Percentiles rank a stretch among this genome's conserved stretches.
These are phyloP conservation scores for Castanopsis chinensis DNA, from an alignment of 306 rosid genomes.

Conservation along the genomic window DNA sequence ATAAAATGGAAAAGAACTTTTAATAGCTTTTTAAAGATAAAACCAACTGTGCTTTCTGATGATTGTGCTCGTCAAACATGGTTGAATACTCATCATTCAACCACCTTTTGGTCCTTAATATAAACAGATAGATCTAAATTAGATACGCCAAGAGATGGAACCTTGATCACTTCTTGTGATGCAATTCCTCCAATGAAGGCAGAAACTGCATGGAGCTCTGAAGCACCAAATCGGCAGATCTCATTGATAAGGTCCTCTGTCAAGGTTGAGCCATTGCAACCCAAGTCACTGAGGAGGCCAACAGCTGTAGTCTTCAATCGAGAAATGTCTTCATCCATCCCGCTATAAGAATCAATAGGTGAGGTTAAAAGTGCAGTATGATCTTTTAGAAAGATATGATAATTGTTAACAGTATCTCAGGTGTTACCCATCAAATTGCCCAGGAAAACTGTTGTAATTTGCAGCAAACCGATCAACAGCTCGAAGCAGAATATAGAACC, in stretches of 20 bases:
- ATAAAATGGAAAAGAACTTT: neutral
- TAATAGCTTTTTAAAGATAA: neutral
- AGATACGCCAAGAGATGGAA: conserved; percentile 23
- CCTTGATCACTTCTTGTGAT: conserved; percentile 98
- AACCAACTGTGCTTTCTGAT: neutral
- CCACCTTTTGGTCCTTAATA: neutral
- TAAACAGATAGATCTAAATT: neutral
- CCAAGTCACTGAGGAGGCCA: conserved; percentile 79
- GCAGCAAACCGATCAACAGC: conserved; percentile 97
- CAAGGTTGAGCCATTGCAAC: conserved; percentile 78
- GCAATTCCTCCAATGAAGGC: conserved; percentile 96
- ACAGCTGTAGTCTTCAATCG: conserved; percentile 83
- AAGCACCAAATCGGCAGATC: conserved; percentile 98
- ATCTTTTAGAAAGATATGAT: neutral
- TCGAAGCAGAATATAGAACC: conserved; percentile 87
- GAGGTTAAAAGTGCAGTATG: neutral
- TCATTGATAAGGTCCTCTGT: conserved; percentile 95
- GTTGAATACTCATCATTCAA: neutral
- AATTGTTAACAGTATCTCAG: conserved; percentile 10
- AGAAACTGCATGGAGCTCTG: conserved; percentile 92
- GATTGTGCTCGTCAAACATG: neutral
- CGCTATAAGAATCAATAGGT: conserved; percentile 40
- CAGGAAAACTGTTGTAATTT: conserved; percentile 91
- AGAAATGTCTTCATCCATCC: conserved; percentile 90
- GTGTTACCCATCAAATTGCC: conserved; percentile 81